These are phyloP conservation scores for Verticillium albo-atrum DNA, from an alignment of 2,329 filamentous ascomycete genomes.

Conservation along the genomic window DNA sequence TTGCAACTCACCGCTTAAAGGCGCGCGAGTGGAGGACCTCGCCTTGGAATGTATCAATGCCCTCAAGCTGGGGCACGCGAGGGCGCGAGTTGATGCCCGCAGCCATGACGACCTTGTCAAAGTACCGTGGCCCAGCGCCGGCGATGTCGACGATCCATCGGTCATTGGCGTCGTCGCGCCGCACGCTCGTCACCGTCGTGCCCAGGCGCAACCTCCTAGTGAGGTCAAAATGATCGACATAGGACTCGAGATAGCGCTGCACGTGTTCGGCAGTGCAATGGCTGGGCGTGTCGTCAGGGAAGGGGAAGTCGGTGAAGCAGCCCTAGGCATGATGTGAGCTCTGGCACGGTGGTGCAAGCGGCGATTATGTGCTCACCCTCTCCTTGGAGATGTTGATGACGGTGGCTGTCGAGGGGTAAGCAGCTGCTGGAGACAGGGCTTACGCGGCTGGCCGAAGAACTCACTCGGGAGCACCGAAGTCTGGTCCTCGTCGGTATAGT, in stretches of 20 bases:
- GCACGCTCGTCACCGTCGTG: constrained; percentile 14
- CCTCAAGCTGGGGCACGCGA: constrained; percentile 28
- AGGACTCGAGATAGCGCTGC: constrained; percentile 25
- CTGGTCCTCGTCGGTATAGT: constrained; percentile 30
- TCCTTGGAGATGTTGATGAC: constrained; percentile 27
- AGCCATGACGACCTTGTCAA: constrained; percentile 33
- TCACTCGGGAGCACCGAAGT: constrained; percentile 30
- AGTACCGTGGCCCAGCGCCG: constrained; percentile 16
- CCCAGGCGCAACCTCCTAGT: constrained; percentile 18
- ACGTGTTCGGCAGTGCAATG: constrained; percentile 19
- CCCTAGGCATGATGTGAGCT: constrained; percentile 16
- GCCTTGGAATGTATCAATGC: constrained; percentile 30
- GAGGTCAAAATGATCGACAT: constrained; percentile 26
- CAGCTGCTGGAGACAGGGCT: not conserved
- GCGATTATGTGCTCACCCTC: constrained; percentile 14
- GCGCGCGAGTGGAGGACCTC: constrained; percentile 29
- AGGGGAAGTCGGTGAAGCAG: constrained; percentile 30
- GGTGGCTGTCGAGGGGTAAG: constrained; percentile 14
- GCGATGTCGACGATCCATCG: constrained; percentile 24
- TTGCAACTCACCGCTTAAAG: constrained; percentile 8
- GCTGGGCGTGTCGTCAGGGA: constrained; percentile 19
- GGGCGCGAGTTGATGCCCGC: constrained; percentile 28
- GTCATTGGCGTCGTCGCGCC: constrained; percentile 11
- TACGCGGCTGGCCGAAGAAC: constrained; percentile 2
- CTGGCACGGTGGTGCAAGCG: not conserved